Conservation (phyloP, 2,329 filamentous ascomycete genomes). For the Gaeumannomyces tritici region DNA sequence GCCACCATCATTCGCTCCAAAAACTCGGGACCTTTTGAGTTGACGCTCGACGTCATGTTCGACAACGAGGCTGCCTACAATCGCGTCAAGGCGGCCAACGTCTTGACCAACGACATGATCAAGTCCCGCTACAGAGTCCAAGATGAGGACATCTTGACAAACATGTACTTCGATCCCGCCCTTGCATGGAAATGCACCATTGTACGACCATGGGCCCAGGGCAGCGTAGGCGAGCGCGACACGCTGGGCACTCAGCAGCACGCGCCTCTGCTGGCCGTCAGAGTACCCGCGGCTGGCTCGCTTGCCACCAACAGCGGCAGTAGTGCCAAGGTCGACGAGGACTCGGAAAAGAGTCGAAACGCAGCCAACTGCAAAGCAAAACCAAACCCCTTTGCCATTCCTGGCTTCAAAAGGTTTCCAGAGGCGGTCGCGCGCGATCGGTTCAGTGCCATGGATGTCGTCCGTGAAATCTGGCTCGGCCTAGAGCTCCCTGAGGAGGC, state of each 20-base stretch:
- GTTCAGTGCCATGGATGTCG: not conserved
- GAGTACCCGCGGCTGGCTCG: constrained; percentile 9
- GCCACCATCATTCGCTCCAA: constrained; percentile 36
- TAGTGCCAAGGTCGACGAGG: too few relatives aligned
- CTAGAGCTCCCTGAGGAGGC: not conserved
- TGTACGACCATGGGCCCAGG: constrained; percentile 21
- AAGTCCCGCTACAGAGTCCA: not conserved
- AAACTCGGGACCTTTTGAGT: constrained; percentile 40
- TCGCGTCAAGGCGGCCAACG: constrained; percentile 1
- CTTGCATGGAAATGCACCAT: constrained; percentile 27
- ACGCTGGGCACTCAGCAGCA: constrained; percentile 28
- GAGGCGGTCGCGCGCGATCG: not conserved
- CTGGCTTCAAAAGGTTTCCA: not conserved
- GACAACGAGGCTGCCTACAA: constrained; percentile 1
- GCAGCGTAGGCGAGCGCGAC: constrained; percentile 25
- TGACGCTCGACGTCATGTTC: constrained; percentile 14
- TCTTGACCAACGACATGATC: not conserved
- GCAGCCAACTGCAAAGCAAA: not conserved
- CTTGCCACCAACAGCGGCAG: not conserved
- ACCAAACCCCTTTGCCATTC: too few relatives aligned
- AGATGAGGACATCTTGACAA: constrained; percentile 17
- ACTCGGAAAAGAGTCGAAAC: too few relatives aligned
- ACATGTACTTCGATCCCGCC: constrained; percentile 25
- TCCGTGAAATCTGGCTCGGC: not conserved
- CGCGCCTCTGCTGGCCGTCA: constrained; percentile 19